phyloP scores from a whole-genome alignment of 352 stramenopile species.

The Phytophthora ramorum region DNA sequence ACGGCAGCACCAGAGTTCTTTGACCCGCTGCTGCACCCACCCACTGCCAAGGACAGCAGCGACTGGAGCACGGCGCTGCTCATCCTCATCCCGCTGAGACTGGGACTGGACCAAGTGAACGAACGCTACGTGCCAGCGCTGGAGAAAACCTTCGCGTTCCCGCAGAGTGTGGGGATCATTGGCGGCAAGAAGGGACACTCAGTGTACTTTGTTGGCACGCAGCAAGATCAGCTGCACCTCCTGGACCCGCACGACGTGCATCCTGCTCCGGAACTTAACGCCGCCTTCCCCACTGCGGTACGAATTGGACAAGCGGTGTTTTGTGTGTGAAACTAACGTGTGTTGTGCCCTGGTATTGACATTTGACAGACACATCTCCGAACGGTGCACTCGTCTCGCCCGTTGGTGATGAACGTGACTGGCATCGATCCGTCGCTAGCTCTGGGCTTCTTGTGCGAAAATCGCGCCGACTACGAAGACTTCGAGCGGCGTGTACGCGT shows the following conservation, averaged over 20 bases:
- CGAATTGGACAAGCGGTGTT: conserved; percentile 3
- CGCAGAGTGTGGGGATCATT: conserved; percentile 95
- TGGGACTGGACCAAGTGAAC: conserved; percentile 92
- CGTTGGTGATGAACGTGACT: conserved; percentile 83
- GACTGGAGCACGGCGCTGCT: conserved; percentile 91
- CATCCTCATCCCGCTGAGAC: conserved; percentile 91
- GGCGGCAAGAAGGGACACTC: conserved; percentile 94
- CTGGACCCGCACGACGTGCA: conserved; percentile 89
- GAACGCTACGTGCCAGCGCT: conserved; percentile 80
- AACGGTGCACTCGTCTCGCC: conserved; percentile 59
- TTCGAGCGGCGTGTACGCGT: conserved; percentile 59
- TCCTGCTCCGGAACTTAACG: conserved; percentile 68
- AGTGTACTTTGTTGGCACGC: conserved; percentile 95
- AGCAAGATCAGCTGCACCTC: conserved; percentile 81
- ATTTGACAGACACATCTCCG: conserved; percentile 66
- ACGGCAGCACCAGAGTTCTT: conserved; percentile 58
- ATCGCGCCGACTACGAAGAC: conserved; percentile 73
- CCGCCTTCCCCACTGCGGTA: conserved; percentile 77
- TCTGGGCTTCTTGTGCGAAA: conserved; percentile 93
- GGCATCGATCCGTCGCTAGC: conserved; percentile 95
- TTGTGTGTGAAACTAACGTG: not conserved
- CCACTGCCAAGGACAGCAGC: conserved; percentile 44
- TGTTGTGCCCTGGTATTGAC: not conserved
- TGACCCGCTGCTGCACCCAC: conserved; percentile 86
- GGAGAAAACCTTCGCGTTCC: conserved; percentile 87